These are phyloP conservation scores for Grosmannia serpens DNA, from an alignment of 2,329 filamentous ascomycete genomes.

Conservation along the genomic window DNA sequence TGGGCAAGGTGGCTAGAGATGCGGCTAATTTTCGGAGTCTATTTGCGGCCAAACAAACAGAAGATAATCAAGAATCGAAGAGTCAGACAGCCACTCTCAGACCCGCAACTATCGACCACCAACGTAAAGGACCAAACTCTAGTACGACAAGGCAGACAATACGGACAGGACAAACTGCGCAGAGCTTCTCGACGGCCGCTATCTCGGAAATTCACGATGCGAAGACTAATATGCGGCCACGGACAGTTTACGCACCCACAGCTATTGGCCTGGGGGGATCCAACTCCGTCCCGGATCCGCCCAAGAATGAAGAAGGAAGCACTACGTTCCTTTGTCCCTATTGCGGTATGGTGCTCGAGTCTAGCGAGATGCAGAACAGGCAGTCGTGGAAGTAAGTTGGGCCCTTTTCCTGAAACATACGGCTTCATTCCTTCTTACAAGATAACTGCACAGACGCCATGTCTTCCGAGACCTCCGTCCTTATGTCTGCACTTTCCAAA, in stretches of 20 bases:
- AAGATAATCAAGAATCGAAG: background rate
- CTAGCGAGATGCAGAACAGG: background rate
- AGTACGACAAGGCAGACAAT: background rate
- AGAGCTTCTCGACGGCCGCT: background rate
- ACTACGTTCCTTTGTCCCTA: background rate
- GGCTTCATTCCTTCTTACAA: background rate
- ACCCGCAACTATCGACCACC: background rate
- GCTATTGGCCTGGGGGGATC: background rate
- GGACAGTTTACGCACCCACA: background rate
- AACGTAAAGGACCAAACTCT: background rate
- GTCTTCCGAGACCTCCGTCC: background rate
- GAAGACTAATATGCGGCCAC: background rate
- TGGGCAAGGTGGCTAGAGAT: background rate
- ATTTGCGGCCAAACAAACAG: background rate
- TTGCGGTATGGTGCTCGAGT: background rate
- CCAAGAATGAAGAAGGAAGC: background rate
- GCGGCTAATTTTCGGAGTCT: background rate
- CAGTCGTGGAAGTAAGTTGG: background rate
- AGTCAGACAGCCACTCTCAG: background rate
- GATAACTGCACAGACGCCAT: background rate
- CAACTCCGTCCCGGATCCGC: background rate
- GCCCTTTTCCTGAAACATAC: background rate
- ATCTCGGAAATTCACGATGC: background rate
- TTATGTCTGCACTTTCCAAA: background rate
- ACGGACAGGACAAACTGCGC: background rate